A percentile compares a stretch with the other conserved stretches of the same genome.
Evolutionary conservation across 2,329 filamentous ascomycete species (phyloP).

Genomic region (Chrysoporthe deuterocubensis): DNA sequence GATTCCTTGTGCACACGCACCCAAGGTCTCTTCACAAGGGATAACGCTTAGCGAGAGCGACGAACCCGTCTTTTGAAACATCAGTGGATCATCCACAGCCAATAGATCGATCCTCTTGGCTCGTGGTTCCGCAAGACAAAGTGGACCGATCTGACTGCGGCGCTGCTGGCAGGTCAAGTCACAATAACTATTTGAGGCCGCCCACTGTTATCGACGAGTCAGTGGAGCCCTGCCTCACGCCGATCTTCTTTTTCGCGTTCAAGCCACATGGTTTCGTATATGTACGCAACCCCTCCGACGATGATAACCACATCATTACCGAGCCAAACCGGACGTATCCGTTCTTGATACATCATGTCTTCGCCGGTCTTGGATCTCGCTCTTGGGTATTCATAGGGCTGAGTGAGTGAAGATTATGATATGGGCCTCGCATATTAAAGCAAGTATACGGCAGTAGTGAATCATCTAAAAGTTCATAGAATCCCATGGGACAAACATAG

Average conservation of each 20-base stretch:
- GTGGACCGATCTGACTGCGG: background rate
- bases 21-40: background rate
- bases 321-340: background rate
- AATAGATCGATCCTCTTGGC: background rate
- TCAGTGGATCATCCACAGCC: slow-evolving; percentile 5
- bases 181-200: background rate
- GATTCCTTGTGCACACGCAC: background rate
- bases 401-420: background rate
- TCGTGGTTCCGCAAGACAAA: background rate
- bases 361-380: background rate
- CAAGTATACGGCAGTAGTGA: background rate
- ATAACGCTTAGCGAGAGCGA: background rate
- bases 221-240: background rate
- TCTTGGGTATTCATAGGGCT: background rate
- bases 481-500: slow-evolving; percentile 28
- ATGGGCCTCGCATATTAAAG: background rate
- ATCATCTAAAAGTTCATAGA: slow-evolving; percentile 23
- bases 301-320: background rate
- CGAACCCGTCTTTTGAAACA: slow-evolving; percentile 7
- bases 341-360: background rate
- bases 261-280: background rate
- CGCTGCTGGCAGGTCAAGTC: background rate
- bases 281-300: too few species aligned
- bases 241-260: background rate
- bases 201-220: background rate